A percentile compares a stretch with the other conserved stretches of the same genome.
phyloP scores from a whole-genome alignment of 106 monocot genomes.

The Iris macrosiphon region DNA sequence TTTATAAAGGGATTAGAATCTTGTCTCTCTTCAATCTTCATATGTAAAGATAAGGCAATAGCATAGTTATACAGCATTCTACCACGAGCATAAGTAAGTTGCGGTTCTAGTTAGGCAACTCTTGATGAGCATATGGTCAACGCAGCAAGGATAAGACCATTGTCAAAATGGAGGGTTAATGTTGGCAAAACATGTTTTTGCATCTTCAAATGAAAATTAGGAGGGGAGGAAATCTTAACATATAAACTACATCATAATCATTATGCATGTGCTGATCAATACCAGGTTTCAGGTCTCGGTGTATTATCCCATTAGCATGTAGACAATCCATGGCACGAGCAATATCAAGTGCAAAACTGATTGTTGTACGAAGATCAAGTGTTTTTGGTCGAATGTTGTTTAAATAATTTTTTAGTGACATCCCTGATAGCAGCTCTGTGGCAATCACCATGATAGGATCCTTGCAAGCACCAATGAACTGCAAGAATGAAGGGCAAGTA shows the following conservation, averaged over 20 bases:
- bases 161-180: too few relatives aligned
- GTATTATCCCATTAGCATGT: constrained; percentile 97
- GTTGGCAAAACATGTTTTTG: not conserved
- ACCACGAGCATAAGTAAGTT: too few relatives aligned
- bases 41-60: too few relatives aligned
- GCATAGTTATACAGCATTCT: too few relatives aligned
- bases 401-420: constrained; percentile 83
- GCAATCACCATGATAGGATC: constrained; percentile 95
- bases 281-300: constrained; percentile 98
- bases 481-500: constrained; percentile 9
- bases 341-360: constrained; percentile 84
- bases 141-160: too few relatives aligned
- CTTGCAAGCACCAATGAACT: constrained; percentile 99
- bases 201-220: not conserved
- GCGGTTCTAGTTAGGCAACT: too few relatives aligned
- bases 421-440: constrained; percentile 80
- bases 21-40: too few relatives aligned
- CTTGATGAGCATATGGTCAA: too few relatives aligned
- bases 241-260: not conserved
- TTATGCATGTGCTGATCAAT: constrained; percentile 2
- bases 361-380: constrained; percentile 51
- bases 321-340: constrained; percentile 92
- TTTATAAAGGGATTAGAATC: too few relatives aligned
- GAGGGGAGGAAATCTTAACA: too few relatives aligned
- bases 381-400: constrained; percentile 52